Evolutionary conservation across 2,329 filamentous ascomycete genomes (phyloP).

Genomic region (Leptographium radiaticola): DNA sequence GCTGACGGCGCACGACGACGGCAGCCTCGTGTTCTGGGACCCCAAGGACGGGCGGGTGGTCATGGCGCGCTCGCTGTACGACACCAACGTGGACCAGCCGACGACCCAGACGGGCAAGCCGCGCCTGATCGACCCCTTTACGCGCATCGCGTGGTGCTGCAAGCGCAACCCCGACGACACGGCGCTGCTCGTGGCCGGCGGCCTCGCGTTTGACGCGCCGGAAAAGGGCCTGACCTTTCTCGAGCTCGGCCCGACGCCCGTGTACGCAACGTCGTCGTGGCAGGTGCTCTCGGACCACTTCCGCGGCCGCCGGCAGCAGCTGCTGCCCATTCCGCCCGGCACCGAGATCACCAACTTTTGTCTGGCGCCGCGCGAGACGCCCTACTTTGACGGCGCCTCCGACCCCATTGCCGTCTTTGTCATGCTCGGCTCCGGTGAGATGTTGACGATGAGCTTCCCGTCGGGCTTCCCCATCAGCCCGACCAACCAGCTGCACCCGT

Average conservation of each 20-base stretch:
- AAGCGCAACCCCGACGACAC: constrained; percentile 92
- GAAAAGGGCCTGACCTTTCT: constrained; percentile 76
- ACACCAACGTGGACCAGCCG: constrained; percentile 60
- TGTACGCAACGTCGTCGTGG: constrained; percentile 87
- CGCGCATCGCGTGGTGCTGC: constrained; percentile 80
- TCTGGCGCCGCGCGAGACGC: constrained; percentile 67
- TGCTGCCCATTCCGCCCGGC: constrained; percentile 63
- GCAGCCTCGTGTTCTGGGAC: constrained; percentile 90
- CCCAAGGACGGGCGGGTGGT: constrained; percentile 74
- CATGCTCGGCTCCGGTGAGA: constrained; percentile 71
- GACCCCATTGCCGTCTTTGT: constrained; percentile 80
- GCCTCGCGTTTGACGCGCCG: constrained; percentile 51
- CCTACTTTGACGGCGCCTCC: constrained; percentile 76
- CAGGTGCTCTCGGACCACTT: constrained; percentile 69
- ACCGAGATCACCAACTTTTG: constrained; percentile 71
- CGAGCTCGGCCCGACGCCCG: constrained; percentile 77
- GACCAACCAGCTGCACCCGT: constrained; percentile 84
- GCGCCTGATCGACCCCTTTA: constrained; percentile 58
- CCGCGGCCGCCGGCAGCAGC: constrained; percentile 57
- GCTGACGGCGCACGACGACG: constrained; percentile 77
- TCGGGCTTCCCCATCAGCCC: constrained; percentile 83
- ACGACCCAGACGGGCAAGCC: constrained; percentile 31
- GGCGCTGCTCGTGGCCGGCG: constrained; percentile 74
- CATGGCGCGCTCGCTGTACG: constrained; percentile 67
- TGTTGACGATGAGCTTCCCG: constrained; percentile 83